Evolutionary conservation across 148 eudicot species (phyloP).

Genomic region (Bassia scoparia): DNA sequence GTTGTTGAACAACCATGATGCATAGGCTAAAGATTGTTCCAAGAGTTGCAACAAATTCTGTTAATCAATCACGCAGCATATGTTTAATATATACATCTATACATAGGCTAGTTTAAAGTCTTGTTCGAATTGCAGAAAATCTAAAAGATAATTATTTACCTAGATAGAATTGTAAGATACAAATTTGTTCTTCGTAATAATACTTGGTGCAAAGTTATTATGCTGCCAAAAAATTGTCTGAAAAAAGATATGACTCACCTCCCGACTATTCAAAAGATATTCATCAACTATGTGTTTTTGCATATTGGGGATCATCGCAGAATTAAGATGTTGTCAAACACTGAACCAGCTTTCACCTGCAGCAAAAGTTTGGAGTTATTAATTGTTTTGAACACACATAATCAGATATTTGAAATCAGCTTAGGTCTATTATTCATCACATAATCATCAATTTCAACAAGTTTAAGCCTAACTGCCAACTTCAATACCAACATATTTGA

Average conservation of each 20-base stretch:
- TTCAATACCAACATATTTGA: constrained; percentile 87
- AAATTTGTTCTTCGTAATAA: neutral
- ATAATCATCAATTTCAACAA: neutral
- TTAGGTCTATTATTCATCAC: neutral
- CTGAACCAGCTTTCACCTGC: constrained; percentile 95
- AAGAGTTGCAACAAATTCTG: too few relatives aligned
- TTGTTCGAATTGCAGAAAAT: too few relatives aligned
- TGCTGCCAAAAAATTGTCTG: too few relatives aligned
- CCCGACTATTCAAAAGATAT: constrained; percentile 56
- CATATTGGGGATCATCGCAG: constrained; percentile 86
- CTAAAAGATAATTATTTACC: too few relatives aligned
- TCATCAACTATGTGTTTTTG: constrained; percentile 71
- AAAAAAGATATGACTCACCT: constrained; percentile 46
- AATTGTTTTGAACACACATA: neutral
- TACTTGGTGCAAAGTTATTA: neutral
- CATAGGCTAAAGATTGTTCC: too few relatives aligned
- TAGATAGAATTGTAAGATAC: too few relatives aligned
- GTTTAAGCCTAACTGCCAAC: constrained; percentile 71
- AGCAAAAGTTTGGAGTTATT: neutral
- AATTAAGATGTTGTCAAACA: constrained; percentile 84
- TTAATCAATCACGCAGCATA: too few relatives aligned
- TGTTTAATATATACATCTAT: too few relatives aligned
- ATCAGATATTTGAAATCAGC: neutral
- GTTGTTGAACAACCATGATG: too few relatives aligned
- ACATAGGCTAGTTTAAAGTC: too few relatives aligned